Evolutionary conservation across 2,329 filamentous ascomycete species (phyloP).

Genomic region (Penicillium sp.): DNA sequence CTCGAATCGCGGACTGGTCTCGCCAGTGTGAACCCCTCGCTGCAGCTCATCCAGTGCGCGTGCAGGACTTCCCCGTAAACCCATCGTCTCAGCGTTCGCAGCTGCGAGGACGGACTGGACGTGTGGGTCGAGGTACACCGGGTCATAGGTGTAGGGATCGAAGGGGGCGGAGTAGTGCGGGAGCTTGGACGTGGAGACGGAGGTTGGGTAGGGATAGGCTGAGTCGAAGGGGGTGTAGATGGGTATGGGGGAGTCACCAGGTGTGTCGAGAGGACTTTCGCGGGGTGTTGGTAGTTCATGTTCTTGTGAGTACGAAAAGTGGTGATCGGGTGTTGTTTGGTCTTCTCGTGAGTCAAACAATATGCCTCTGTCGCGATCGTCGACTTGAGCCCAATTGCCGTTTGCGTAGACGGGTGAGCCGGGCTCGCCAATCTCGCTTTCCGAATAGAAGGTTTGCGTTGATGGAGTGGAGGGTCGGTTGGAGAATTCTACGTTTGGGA

Average conservation of each 20-base stretch:
- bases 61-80: conserved; percentile 18
- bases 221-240: neutral
- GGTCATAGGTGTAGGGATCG: conserved; percentile 17
- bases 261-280: conserved; percentile 1
- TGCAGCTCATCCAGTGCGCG: conserved; percentile 24
- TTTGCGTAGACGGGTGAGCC: conserved; percentile 30
- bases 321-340: neutral
- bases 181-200: neutral
- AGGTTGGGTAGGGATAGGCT: neutral
- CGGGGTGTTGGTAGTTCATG: neutral
- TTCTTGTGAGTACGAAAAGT: conserved; percentile 2
- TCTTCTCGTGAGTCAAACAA: conserved; percentile 10
- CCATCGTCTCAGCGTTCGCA: conserved; percentile 26
- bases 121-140: conserved; percentile 23
- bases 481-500: conserved; percentile 3
- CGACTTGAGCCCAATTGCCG: conserved; percentile 24
- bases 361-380: conserved; percentile 27
- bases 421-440: conserved; percentile 33
- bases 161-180: neutral
- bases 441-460: conserved; percentile 21
- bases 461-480: conserved; percentile 15
- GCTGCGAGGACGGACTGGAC: conserved; percentile 26
- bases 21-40: conserved; percentile 3
- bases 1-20: conserved; percentile 1
- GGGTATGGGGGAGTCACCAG: neutral